These are phyloP conservation scores for Biancaea sappan DNA, from an alignment of 306 rosid species.

Conservation along the genomic window DNA sequence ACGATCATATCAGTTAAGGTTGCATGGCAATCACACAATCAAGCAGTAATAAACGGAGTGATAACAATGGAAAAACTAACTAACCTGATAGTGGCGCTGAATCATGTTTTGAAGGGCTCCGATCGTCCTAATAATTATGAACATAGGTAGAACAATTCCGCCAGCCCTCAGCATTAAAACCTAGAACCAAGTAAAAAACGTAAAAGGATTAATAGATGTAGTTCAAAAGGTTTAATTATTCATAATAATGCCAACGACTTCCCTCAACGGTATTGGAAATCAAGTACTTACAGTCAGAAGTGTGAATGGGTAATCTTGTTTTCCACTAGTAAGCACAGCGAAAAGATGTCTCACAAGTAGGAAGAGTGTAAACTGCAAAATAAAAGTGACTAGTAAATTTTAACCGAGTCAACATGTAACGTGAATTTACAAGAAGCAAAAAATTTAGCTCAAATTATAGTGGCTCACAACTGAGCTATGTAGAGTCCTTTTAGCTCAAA, in stretches of 20 bases:
- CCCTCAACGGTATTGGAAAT: not conserved
- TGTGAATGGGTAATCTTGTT: slow-evolving; percentile 83
- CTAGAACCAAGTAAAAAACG: slow-evolving; percentile 7
- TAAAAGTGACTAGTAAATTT: not conserved
- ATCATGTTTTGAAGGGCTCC: slow-evolving; percentile 60
- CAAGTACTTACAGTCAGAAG: slow-evolving; percentile 65
- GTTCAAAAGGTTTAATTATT: not conserved
- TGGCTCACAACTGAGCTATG: not conserved
- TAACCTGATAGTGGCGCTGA: slow-evolving; percentile 50
- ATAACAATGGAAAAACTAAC: not conserved
- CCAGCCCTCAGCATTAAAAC: slow-evolving; percentile 62
- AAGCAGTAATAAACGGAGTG: not conserved
- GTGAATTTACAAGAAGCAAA: not conserved
- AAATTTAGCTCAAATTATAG: not conserved
- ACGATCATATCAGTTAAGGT: slow-evolving; percentile 17
- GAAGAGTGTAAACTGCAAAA: slow-evolving; percentile 69
- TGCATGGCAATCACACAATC: slow-evolving; percentile 7
- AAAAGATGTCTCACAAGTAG: slow-evolving; percentile 82
- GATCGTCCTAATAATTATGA: slow-evolving; percentile 55
- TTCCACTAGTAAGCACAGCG: slow-evolving; percentile 55
- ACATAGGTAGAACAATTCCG: slow-evolving; percentile 89
- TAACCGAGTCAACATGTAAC: not conserved
- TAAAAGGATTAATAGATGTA: not conserved
- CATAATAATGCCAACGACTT: not conserved
- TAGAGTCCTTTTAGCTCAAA: not conserved